Conservation (phyloP, 2,329 filamentous ascomycete genomes). For the Boeremia exigua region DNA sequence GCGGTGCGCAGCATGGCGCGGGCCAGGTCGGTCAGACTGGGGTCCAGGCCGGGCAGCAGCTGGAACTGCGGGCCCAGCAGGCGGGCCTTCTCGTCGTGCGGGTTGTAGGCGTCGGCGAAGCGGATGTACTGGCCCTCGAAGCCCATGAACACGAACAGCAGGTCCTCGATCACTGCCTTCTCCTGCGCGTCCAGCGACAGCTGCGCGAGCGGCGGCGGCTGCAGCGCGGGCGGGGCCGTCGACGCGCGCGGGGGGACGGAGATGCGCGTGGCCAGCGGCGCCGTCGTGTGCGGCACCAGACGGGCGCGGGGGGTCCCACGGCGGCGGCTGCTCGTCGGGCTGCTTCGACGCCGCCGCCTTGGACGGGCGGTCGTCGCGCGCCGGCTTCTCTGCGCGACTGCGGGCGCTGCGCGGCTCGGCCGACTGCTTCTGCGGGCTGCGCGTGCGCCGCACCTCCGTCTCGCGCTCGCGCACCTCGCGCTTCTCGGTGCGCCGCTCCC, state of each 20-base stretch:
- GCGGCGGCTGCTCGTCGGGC: constrained; percentile 37
- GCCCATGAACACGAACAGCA: constrained; percentile 96
- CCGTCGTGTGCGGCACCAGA: constrained; percentile 71
- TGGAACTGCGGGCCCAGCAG: constrained; percentile 82
- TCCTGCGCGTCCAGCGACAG: constrained; percentile 84
- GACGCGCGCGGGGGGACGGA: constrained; percentile 68
- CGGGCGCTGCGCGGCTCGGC: constrained; percentile 43
- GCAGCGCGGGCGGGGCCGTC: constrained; percentile 71
- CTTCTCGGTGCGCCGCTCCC: constrained; percentile 45
- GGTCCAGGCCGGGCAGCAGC: constrained; percentile 83
- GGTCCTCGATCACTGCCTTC: constrained; percentile 82
- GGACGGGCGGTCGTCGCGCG: constrained; percentile 26
- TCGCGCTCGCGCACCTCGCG: constrained; percentile 46
- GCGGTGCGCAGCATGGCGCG: constrained; percentile 91
- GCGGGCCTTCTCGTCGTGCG: constrained; percentile 82
- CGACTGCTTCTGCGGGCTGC: constrained; percentile 47
- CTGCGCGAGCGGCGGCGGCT: constrained; percentile 71
- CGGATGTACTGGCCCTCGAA: constrained; percentile 98
- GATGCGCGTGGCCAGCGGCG: constrained; percentile 74
- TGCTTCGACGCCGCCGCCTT: constrained; percentile 27
- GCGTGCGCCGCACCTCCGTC: constrained; percentile 41
- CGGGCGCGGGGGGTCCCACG: constrained; percentile 82
- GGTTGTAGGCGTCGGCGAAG: constrained; percentile 82
- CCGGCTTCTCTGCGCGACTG: constrained; percentile 41
- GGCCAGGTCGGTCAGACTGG: constrained; percentile 86